A percentile compares a stretch with the other conserved stretches of the same genome.
phyloP scores from a whole-genome alignment of 169 alveolate genomes.

The Babesia bigemina region DNA sequence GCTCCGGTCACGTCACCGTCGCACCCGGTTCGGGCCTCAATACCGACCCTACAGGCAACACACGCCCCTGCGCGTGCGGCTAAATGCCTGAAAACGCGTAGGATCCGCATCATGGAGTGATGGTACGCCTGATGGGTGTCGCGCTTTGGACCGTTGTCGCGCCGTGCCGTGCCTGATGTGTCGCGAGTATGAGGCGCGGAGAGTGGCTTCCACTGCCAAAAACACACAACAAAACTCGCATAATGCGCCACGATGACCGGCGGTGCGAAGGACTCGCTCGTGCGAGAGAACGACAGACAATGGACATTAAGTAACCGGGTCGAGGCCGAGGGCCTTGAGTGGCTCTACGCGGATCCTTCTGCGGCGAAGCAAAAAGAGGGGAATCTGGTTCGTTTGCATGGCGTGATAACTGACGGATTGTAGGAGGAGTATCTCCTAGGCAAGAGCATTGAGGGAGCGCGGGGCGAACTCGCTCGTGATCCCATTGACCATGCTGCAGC shows the following conservation, averaged over 20 bases:
- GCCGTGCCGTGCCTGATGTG: not conserved
- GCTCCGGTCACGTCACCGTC: not conserved
- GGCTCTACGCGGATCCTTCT: constrained; percentile 69
- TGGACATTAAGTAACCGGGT: constrained; percentile 48
- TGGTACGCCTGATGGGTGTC: not conserved
- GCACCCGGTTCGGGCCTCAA: too few species aligned
- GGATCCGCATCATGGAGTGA: too few species aligned
- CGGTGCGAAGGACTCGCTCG: constrained; percentile 22
- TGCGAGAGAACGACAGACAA: constrained; percentile 36
- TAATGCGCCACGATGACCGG: constrained; percentile 16
- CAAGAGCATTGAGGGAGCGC: constrained; percentile 63
- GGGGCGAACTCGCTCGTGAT: constrained; percentile 47
- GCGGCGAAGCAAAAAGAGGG: constrained; percentile 14
- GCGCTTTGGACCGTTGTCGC: not conserved
- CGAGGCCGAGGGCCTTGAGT: constrained; percentile 71
- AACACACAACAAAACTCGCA: not conserved
- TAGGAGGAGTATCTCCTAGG: constrained; percentile 65
- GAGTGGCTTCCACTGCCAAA: not conserved
- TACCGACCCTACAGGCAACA: too few species aligned
- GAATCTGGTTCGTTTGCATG: constrained; percentile 22
- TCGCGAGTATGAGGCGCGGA: not conserved
- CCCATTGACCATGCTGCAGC: constrained; percentile 22
- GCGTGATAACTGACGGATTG: not conserved
- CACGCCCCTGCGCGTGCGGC: too few species aligned
- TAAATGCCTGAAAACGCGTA: too few species aligned